Evolutionary conservation across 345 rosid species (phyloP).

Genomic region (Hibiscus tridactylites): DNA sequence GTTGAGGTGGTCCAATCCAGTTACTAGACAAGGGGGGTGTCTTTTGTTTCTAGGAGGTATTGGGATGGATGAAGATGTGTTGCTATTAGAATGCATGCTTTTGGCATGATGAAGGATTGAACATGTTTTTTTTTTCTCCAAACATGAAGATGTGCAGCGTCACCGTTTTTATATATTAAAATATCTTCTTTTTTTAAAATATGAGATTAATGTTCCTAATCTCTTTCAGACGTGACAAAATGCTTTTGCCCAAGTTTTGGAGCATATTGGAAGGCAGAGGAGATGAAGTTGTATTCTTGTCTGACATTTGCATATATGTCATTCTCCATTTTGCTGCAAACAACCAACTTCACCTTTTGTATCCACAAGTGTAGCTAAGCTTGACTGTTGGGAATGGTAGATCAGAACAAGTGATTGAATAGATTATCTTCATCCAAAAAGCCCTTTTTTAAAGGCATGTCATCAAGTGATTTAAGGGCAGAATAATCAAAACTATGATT

Average conservation of each 20-base stretch:
- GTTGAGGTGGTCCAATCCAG: slow-evolving; percentile 24
- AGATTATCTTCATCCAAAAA: neutral
- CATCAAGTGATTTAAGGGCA: neutral
- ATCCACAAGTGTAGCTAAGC: neutral
- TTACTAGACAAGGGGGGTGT: neutral
- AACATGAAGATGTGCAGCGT: slow-evolving; percentile 3
- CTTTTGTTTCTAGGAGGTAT: slow-evolving; percentile 5
- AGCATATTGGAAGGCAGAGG: neutral
- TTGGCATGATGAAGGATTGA: slow-evolving; percentile 10
- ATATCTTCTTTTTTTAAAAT: too few species aligned
- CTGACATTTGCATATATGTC: neutral
- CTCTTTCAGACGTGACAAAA: too few species aligned
- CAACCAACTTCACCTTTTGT: neutral
- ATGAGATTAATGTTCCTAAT: too few species aligned
- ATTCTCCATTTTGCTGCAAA: neutral
- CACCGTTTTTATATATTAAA: too few species aligned
- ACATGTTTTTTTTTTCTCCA: slow-evolving; percentile 13
- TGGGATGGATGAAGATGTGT: neutral
- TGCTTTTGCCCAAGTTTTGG: too few species aligned
- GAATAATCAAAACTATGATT: neutral
- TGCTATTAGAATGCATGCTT: neutral
- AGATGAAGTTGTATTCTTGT: neutral
- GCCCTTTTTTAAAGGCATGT: neutral
- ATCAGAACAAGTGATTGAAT: neutral
- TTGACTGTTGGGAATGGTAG: neutral